Evolutionary conservation across 495 filamentous ascomycete species (phyloP).

Genomic region (Penicillium soppii): DNA sequence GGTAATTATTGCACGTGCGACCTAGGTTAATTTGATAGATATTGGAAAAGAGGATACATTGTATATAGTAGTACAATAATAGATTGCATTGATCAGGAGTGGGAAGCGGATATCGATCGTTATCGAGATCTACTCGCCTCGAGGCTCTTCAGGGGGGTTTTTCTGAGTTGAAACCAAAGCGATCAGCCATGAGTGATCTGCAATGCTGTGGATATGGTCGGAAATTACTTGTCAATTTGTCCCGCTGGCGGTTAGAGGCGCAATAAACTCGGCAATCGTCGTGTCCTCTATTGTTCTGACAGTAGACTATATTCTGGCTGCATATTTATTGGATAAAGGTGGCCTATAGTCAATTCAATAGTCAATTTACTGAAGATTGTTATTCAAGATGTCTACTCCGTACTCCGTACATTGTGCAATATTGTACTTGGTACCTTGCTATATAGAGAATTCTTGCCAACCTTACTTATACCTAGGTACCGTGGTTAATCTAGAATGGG

Average conservation of each 20-base stretch:
- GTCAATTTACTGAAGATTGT: no score
- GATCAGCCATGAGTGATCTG: slow-evolving; percentile 9
- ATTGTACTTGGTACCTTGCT: no score
- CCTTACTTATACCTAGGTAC: no score
- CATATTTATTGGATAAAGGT: not conserved
- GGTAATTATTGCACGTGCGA: no score
- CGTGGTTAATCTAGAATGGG: no score
- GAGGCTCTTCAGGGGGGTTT: not conserved
- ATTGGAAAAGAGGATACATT: no score
- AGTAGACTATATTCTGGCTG: not conserved
- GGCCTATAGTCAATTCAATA: not conserved
- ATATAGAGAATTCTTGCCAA: no score
- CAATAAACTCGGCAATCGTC: not conserved
- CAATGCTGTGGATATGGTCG: not conserved
- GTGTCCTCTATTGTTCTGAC: not conserved
- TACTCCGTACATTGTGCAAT: no score
- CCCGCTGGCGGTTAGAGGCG: not conserved
- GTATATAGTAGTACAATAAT: not conserved
- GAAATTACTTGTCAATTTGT: slow-evolving; percentile 4
- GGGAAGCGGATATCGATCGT: not conserved
- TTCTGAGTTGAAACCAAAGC: not conserved
- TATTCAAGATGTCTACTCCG: no score
- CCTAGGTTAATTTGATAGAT: no score
- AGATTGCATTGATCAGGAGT: not conserved
- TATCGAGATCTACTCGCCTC: slow-evolving; percentile 8